These are phyloP conservation scores for Schoenoplectus tabernaemontani DNA, from an alignment of 202 grass and related monocot genomes.

Conservation along the genomic window DNA sequence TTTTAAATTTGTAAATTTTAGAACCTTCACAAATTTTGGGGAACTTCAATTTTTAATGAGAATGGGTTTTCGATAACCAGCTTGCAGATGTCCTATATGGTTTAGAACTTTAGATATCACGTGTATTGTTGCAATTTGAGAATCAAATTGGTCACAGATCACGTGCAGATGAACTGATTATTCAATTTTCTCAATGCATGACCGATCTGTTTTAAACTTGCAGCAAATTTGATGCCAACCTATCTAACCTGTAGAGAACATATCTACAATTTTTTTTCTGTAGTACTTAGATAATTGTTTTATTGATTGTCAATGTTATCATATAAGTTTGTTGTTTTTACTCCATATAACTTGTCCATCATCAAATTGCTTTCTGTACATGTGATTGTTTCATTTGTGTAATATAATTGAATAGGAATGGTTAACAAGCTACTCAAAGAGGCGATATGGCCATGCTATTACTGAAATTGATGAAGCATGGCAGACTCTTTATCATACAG, in stretches of 20 bases:
- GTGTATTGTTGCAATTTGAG: neutral
- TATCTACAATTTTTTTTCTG: neutral
- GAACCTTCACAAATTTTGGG: neutral
- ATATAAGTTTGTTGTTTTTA: neutral
- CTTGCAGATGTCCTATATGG: neutral
- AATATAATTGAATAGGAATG: constrained; percentile 44
- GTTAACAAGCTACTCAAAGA: constrained; percentile 71
- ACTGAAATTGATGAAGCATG: constrained; percentile 59
- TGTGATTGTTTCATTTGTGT: neutral
- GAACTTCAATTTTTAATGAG: neutral
- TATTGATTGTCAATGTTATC: neutral
- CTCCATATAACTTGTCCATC: neutral
- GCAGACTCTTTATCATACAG: constrained; percentile 68
- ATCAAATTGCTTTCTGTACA: neutral
- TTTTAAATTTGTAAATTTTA: neutral
- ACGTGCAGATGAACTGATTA: neutral
- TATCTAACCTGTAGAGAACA: neutral
- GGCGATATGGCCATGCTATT: constrained; percentile 66
- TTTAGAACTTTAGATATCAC: neutral
- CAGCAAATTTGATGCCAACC: neutral
- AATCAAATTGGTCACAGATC: neutral
- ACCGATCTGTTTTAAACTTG: neutral
- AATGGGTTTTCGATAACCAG: neutral
- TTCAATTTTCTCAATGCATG: neutral
- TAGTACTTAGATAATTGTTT: constrained; percentile 4